Base-by-base conservation (phyloP, 495 filamentous ascomycete genomes). In the Jackrogersella minutella region DNA sequence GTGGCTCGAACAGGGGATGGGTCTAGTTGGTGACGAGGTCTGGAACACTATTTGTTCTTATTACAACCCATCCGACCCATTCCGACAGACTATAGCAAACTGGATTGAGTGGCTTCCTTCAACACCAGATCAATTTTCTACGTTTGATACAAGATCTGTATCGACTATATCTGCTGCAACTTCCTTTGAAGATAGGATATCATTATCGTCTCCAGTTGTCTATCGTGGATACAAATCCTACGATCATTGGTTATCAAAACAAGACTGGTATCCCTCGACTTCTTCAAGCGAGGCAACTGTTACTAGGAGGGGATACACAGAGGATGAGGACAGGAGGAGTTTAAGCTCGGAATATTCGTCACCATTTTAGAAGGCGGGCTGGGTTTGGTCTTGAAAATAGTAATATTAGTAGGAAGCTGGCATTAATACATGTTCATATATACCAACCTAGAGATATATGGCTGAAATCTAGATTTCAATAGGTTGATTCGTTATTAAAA, bases 1-100 rank as follows among this genome's bases (percentile, higher is more conserved):
- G 64, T 62, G 44, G 52, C 2, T 53, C 0, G 46, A 62, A 0
- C 51, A 53, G 9, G 47, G 46, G 6, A 14, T 68, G 22, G 46
- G 33, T 3, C 33, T 26, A 5, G 19, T 52, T 6, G 10, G 33
- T 31, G 14, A 30, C 8, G 44, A 49, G 7, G 31, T 49, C 16
- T 31, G 21, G 13, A 31, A 17, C n/a, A 16, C 14, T 1, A 1
- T 31, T n/a, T 10, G 26, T n/a, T 5, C 44, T 2, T 1, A 13
- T 9, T 16, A 49, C 7, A 1, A 16, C 7, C 24, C 44, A 28
- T 3, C 5, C n/a, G 13, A 47, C 11, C 11, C 11, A 1, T 16
- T 16, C 3, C 0, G 1, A 14, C 24, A 47, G 22, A 47, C n/a
- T 2, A 16, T 30, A 13, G 0, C 21, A 17, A 17, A 49, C 14